phyloP scores from a whole-genome alignment of 192 early-diverging fungal genomes.

The Gonapodya prolifera region DNA sequence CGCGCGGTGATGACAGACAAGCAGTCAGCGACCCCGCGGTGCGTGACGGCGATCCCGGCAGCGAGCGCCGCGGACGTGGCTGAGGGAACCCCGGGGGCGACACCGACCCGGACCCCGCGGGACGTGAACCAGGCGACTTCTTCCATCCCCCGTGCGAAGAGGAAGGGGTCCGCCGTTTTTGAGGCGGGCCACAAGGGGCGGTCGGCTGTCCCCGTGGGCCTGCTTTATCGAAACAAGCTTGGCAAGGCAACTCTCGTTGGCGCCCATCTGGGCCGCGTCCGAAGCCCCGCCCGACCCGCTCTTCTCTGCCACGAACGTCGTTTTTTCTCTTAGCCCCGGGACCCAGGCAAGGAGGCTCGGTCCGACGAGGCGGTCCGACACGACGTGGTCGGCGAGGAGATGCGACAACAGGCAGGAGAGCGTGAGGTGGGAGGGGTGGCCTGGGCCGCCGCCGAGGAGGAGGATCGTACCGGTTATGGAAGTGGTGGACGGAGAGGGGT shows the following conservation, averaged over 20 bases:
- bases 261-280: constrained; percentile 60
- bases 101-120: constrained; percentile 16
- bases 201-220: not conserved
- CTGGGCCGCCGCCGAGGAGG: constrained; percentile 75
- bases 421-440: constrained; percentile 68
- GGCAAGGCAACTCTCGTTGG: constrained; percentile 53
- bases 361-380: constrained; percentile 48
- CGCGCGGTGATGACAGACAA: constrained; percentile 75
- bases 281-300: constrained; percentile 36
- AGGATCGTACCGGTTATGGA: constrained; percentile 42
- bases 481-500: no score
- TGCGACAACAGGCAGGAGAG: constrained; percentile 46
- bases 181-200: constrained; percentile 59
- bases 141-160: constrained; percentile 86
- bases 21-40: constrained; percentile 72
- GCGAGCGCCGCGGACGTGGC: constrained; percentile 61
- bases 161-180: constrained; percentile 88
- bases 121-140: constrained; percentile 60
- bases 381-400: constrained; percentile 60
- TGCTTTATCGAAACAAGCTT: no score
- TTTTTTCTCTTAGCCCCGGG: constrained; percentile 38
- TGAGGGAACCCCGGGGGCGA: constrained; percentile 67
- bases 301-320: constrained; percentile 16
- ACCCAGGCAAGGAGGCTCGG: constrained; percentile 38
- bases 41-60: constrained; percentile 70